Evolutionary conservation across 257 asterid species (phyloP).

Genomic region (Thymus mandschuricus): DNA sequence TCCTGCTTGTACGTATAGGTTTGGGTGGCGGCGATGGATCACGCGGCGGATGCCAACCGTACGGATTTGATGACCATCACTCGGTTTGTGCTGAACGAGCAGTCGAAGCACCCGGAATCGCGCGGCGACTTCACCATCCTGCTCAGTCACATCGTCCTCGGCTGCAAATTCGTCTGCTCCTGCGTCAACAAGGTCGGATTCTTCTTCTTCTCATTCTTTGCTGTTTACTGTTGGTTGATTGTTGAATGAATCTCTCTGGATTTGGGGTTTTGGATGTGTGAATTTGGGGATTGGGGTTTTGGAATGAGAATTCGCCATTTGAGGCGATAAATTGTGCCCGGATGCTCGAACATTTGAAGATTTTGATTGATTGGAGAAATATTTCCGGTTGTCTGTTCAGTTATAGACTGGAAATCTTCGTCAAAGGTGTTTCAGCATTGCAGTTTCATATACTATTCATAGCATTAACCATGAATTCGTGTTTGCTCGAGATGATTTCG

Average conservation of each 20-base stretch:
- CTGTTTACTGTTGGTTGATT: background rate
- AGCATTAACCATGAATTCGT: too few species aligned
- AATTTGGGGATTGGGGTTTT: background rate
- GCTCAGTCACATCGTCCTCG: constrained; percentile 85
- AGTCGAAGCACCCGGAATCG: constrained; percentile 74
- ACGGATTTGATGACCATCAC: constrained; percentile 99
- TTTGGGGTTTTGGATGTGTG: constrained; percentile 29
- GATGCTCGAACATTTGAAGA: background rate
- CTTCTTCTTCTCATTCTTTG: background rate
- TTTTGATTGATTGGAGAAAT: background rate
- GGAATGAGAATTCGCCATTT: too few species aligned
- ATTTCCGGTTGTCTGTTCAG: background rate
- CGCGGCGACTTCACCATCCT: constrained; percentile 93
- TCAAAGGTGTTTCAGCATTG: background rate
- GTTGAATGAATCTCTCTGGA: background rate
- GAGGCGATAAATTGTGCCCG: background rate
- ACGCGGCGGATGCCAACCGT: constrained; percentile 81
- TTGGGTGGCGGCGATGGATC: constrained; percentile 63
- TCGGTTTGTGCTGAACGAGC: constrained; percentile 85
- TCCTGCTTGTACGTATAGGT: constrained; percentile 18
- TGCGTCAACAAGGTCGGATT: constrained; percentile 74
- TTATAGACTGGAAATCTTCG: background rate
- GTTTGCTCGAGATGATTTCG: too few species aligned
- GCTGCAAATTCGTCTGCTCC: constrained; percentile 92
- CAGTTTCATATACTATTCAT: background rate